phyloP scores from a whole-genome alignment of 345 rosid species.

The Arabidopsis suecica region DNA sequence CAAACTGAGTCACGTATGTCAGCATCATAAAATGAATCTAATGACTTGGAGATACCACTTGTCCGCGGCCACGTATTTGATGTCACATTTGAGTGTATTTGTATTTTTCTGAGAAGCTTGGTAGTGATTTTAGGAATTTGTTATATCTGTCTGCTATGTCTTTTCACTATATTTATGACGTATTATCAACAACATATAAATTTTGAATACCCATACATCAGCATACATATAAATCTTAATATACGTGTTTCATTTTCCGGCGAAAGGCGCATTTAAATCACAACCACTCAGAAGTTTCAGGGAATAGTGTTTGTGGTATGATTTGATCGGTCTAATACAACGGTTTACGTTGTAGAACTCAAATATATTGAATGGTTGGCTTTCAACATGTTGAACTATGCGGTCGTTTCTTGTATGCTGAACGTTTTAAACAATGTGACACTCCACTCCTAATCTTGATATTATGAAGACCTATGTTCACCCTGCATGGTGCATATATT shows the following conservation, averaged over 20 bases:
- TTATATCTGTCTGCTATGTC: slow-evolving; percentile 3
- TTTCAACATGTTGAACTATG: no score
- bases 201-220: not conserved
- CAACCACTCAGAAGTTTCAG: no score
- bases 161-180: slow-evolving; percentile 13
- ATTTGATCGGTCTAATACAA: no score
- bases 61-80: slow-evolving; percentile 21
- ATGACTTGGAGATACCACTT: slow-evolving; percentile 28
- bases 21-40: slow-evolving; percentile 29
- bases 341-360: no score
- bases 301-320: no score
- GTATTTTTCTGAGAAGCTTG: slow-evolving; percentile 12
- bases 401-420: no score
- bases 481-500: no score
- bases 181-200: not conserved
- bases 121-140: not conserved
- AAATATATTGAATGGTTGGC: no score
- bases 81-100: slow-evolving; percentile 10
- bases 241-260: slow-evolving; percentile 2
- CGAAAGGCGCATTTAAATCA: no score
- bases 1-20: slow-evolving; percentile 13
- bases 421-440: no score
- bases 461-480: no score
- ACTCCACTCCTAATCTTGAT: no score
- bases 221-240: not conserved